Percentiles rank a stretch among this genome's conserved stretches.
These are phyloP conservation scores for Blastocystis sp. DNA, from an alignment of 352 stramenopile genomes.

Conservation along the genomic window DNA sequence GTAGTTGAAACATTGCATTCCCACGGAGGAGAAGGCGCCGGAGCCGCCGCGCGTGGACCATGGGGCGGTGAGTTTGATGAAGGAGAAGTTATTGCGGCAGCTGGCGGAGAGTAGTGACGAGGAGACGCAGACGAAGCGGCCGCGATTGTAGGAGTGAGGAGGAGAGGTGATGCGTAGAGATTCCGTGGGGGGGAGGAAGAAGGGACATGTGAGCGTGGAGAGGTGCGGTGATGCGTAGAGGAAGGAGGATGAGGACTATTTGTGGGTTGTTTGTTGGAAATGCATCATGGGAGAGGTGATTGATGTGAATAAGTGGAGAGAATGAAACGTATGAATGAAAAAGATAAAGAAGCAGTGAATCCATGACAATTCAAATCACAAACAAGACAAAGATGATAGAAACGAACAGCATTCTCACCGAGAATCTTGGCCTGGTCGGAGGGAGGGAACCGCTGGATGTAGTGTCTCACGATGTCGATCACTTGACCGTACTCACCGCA, in stretches of 20 bases:
- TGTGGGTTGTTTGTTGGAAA: not conserved
- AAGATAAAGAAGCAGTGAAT: too few relatives aligned
- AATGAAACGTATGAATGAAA: not conserved
- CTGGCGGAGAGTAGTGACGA: conserved; percentile 8
- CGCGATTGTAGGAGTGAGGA: not conserved
- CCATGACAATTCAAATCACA: not conserved
- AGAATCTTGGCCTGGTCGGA: conserved; percentile 14
- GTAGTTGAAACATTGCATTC: conserved; percentile 50
- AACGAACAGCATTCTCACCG: conserved; percentile 14
- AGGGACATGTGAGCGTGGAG: not conserved
- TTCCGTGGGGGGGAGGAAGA: not conserved
- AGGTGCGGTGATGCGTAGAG: not conserved
- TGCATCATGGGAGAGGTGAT: not conserved
- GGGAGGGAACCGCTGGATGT: not conserved
- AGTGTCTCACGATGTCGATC: conserved; percentile 28
- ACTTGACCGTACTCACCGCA: conserved; percentile 43
- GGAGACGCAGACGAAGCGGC: not conserved
- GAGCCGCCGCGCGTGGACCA: not conserved
- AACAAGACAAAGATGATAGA: not conserved
- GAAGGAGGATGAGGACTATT: not conserved
- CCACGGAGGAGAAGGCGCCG: not conserved
- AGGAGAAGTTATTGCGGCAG: not conserved
- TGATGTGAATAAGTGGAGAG: not conserved
- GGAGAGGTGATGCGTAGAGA: not conserved
- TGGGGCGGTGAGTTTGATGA: not conserved